A percentile compares a stretch with the other conserved stretches of the same genome.
These are phyloP conservation scores for Fonsecaea erecta DNA, from an alignment of 2,329 filamentous ascomycete species.

Conservation along the genomic window DNA sequence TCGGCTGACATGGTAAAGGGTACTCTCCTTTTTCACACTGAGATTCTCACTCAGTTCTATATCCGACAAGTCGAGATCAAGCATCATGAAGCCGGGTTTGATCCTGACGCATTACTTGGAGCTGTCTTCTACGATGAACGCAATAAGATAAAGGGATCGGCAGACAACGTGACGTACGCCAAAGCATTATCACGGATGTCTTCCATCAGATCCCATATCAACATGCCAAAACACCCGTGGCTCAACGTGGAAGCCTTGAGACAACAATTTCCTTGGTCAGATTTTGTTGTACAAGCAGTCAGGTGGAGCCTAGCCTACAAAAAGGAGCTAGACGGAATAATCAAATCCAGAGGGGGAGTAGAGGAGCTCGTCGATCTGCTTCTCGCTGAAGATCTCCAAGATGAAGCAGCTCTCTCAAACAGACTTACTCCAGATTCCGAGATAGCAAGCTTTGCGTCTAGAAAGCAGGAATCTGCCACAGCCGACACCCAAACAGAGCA, in stretches of 20 bases:
- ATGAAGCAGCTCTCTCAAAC: not conserved
- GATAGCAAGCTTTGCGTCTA: not conserved
- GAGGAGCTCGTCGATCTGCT: slow-evolving; percentile 20
- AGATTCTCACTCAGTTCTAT: slow-evolving; percentile 61
- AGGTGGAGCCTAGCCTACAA: slow-evolving; percentile 47
- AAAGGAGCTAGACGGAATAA: slow-evolving; percentile 21
- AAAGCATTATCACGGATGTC: slow-evolving; percentile 12
- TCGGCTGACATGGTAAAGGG: slow-evolving; percentile 39
- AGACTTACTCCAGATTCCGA: not conserved
- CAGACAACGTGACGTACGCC: not conserved
- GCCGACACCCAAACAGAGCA: not conserved
- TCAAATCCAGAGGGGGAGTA: slow-evolving; percentile 26
- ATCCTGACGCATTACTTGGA: slow-evolving; percentile 48
- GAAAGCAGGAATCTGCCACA: not conserved
- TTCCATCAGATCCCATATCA: slow-evolving; percentile 37
- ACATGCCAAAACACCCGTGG: slow-evolving; percentile 41
- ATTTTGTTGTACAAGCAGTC: slow-evolving; percentile 52
- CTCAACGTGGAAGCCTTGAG: slow-evolving; percentile 53
- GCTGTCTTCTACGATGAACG: slow-evolving; percentile 49
- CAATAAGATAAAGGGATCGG: slow-evolving; percentile 5
- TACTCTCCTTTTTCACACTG: slow-evolving; percentile 57
- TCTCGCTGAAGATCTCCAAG: slow-evolving; percentile 8
- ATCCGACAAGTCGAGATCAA: slow-evolving; percentile 50
- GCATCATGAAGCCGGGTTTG: slow-evolving; percentile 42
- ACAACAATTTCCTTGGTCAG: slow-evolving; percentile 55